Conservation (phyloP, 2,329 filamentous ascomycete species). For the Macrophomina pseudophaseolina region DNA sequence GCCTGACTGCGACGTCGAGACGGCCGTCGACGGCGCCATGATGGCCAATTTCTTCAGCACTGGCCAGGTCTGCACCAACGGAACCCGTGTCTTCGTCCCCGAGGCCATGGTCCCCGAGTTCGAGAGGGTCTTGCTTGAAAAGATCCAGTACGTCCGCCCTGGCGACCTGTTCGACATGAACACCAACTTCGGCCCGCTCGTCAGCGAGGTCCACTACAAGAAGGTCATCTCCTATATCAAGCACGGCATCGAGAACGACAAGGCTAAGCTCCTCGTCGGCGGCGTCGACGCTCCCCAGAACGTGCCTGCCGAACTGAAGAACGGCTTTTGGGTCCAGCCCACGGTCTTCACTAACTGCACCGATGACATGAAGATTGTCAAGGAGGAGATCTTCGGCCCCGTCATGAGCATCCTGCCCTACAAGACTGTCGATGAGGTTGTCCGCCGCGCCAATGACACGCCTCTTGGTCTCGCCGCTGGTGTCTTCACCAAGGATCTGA, state of each 20-base stretch:
- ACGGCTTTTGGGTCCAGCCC: conserved; percentile 83
- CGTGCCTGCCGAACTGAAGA: conserved; percentile 53
- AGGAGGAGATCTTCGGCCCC: conserved; percentile 87
- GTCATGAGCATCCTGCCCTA: conserved; percentile 84
- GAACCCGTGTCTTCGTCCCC: conserved; percentile 84
- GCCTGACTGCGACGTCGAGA: conserved; percentile 76
- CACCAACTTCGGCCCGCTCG: conserved; percentile 85
- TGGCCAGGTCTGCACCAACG: conserved; percentile 92
- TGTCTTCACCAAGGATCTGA: conserved; percentile 78
- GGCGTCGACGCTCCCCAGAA: conserved; percentile 63
- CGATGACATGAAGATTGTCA: conserved; percentile 78
- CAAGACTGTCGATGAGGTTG: conserved; percentile 69
- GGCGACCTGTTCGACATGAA: conserved; percentile 72
- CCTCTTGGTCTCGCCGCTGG: conserved; percentile 81
- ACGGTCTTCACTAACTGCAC: conserved; percentile 87
- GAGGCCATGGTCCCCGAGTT: conserved; percentile 68
- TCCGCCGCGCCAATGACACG: conserved; percentile 76
- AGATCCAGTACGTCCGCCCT: conserved; percentile 71
- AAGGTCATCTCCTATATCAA: conserved; percentile 81
- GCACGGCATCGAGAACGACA: conserved; percentile 74
- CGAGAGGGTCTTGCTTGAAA: conserved; percentile 70
- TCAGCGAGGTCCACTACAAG: conserved; percentile 73
- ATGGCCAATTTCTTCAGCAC: conserved; percentile 93
- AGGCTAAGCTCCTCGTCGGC: conserved; percentile 74
- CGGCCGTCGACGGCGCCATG: conserved; percentile 88